These are phyloP conservation scores for Endotrypanum monterogeii DNA, from an alignment of 208 protist species.

Conservation along the genomic window DNA sequence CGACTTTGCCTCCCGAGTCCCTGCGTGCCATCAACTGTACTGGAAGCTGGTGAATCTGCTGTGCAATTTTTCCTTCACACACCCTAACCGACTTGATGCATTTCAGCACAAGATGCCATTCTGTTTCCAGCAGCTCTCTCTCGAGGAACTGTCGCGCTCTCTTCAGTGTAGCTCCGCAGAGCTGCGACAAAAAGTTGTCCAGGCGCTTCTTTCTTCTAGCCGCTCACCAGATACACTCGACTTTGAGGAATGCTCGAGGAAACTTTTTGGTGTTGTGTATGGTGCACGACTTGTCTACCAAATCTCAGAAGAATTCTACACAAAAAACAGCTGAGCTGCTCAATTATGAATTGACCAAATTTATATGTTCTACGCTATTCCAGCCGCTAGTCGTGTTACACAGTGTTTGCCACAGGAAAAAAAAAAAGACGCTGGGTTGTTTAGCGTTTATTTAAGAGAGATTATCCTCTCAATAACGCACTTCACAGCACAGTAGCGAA, in stretches of 20 bases:
- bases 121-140: slow-evolving; percentile 33
- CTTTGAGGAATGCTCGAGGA: slow-evolving; percentile 45
- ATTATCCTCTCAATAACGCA: too few relatives aligned
- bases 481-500: too few relatives aligned
- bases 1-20: slow-evolving; percentile 13
- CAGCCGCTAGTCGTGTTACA: too few relatives aligned
- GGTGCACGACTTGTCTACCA: slow-evolving; percentile 41
- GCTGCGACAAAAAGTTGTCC: slow-evolving; percentile 21
- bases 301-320: slow-evolving; percentile 31
- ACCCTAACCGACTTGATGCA: slow-evolving; percentile 14
- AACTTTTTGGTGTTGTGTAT: slow-evolving; percentile 50
- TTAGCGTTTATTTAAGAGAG: too few relatives aligned
- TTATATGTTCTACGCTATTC: neutral
- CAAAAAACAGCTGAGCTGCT: neutral
- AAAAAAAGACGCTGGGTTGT: too few relatives aligned
- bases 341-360: neutral
- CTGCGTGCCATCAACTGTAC: slow-evolving; percentile 21
- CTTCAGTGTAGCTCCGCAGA: slow-evolving; percentile 13
- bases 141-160: slow-evolving; percentile 17
- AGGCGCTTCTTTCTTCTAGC: slow-evolving; percentile 16
- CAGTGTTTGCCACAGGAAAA: neutral
- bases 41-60: slow-evolving; percentile 33
- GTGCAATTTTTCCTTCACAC: slow-evolving; percentile 10
- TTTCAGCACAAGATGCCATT: slow-evolving; percentile 23
- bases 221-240: slow-evolving; percentile 16